These are phyloP conservation scores for Chrysoporthe deuterocubensis DNA, from an alignment of 2,329 filamentous ascomycete species.

Conservation along the genomic window DNA sequence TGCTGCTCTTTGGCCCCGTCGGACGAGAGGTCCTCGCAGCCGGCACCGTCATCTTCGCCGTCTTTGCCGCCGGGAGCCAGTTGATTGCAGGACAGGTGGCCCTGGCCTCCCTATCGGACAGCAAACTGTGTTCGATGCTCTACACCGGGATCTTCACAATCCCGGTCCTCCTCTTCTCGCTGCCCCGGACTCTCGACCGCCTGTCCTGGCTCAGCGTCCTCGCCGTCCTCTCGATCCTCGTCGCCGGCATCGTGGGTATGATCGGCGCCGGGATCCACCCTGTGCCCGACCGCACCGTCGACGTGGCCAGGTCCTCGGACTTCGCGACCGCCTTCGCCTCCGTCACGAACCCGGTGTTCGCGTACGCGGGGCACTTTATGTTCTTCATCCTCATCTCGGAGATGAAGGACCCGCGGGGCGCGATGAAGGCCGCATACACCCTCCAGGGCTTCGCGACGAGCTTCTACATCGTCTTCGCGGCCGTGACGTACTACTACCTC, in stretches of 20 bases:
- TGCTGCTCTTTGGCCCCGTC: conserved; percentile 55
- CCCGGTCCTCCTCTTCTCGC: conserved; percentile 49
- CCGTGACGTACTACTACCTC: conserved; percentile 55
- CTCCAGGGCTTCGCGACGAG: conserved; percentile 54
- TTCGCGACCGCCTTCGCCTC: conserved; percentile 51
- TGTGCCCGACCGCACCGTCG: conserved; percentile 41
- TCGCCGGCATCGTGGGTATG: conserved; percentile 56
- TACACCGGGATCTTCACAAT: conserved; percentile 56
- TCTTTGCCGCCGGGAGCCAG: conserved; percentile 55
- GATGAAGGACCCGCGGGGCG: conserved; percentile 54
- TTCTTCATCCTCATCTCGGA: conserved; percentile 59
- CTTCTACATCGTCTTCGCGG: conserved; percentile 55
- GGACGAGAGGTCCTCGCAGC: conserved; percentile 54
- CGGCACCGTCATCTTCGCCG: conserved; percentile 56
- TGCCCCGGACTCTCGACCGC: conserved; percentile 54
- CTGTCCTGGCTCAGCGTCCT: conserved; percentile 51
- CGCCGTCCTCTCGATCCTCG: conserved; percentile 50
- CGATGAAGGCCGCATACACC: conserved; percentile 55
- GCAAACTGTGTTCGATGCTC: conserved; percentile 52
- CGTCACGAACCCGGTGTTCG: conserved; percentile 57
- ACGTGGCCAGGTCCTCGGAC: conserved; percentile 41
- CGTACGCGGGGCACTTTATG: conserved; percentile 58
- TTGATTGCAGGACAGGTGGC: conserved; percentile 56
- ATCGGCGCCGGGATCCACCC: conserved; percentile 51
- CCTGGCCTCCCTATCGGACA: conserved; percentile 48